Conservation (phyloP, 2,329 filamentous ascomycete species). For the Cladosporium sp. region DNA sequence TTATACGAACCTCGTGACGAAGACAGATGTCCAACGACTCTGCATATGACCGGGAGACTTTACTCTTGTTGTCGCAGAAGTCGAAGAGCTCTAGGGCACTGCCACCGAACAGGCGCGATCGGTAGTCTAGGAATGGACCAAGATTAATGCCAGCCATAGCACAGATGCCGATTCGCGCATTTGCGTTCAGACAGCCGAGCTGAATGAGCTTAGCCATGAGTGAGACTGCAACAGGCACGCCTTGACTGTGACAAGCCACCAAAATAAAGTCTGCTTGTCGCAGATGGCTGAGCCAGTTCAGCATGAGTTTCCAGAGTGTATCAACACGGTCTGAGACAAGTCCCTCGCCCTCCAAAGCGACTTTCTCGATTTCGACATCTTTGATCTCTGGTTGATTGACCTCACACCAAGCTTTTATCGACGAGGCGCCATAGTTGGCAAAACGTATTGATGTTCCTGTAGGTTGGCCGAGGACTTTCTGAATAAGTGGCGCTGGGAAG, state of each 20-base stretch:
- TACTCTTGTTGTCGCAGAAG: conserved; percentile 78
- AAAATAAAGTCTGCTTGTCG: conserved; percentile 84
- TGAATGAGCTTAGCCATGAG: conserved; percentile 89
- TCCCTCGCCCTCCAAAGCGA: conserved; percentile 91
- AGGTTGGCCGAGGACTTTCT: conserved; percentile 90
- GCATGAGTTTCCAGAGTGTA: conserved; percentile 86
- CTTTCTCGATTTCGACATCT: conserved; percentile 82
- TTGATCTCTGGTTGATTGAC: conserved; percentile 61
- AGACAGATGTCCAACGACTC: conserved; percentile 72
- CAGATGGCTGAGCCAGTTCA: conserved; percentile 94
- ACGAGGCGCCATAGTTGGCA: conserved; percentile 79
- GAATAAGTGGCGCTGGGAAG: conserved; percentile 82
- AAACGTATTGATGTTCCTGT: conserved; percentile 95
- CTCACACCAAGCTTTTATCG: conserved; percentile 80
- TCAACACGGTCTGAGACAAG: conserved; percentile 87
- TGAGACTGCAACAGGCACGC: conserved; percentile 91
- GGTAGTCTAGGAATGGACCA: conserved; percentile 89
- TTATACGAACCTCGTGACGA: conserved; percentile 76
- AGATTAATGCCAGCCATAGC: conserved; percentile 89
- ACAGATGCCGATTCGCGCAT: conserved; percentile 78
- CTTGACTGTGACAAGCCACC: conserved; percentile 92
- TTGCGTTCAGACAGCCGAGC: conserved; percentile 74
- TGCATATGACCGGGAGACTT: conserved; percentile 79
- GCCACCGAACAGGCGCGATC: conserved; percentile 83
- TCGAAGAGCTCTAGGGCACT: conserved; percentile 94